phyloP scores from a whole-genome alignment of 306 rosid genomes.

The Crataegus laevigata region DNA sequence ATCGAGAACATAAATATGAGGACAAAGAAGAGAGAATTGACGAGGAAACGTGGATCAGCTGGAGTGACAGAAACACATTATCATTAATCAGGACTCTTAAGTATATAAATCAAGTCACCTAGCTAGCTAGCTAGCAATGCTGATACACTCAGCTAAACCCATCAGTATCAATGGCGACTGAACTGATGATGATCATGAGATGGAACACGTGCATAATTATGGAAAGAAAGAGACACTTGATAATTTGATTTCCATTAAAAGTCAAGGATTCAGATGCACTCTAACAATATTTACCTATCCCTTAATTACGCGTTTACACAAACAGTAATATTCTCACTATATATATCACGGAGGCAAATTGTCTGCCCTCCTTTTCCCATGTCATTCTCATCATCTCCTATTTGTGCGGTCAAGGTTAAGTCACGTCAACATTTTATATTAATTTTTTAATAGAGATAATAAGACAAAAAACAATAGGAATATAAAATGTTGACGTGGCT shows the following conservation, averaged over 20 bases:
- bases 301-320: not conserved
- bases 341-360: no score
- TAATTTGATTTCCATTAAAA: not conserved
- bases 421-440: no score
- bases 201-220: constrained; percentile 16
- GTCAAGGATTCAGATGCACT: not conserved
- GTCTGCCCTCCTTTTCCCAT: no score
- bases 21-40: not conserved
- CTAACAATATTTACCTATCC: not conserved
- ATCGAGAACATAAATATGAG: not conserved
- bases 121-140: not conserved
- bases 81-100: not conserved
- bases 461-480: no score
- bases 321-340: not conserved
- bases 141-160: not conserved
- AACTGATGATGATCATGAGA: not conserved
- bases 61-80: constrained; percentile 1
- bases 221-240: constrained; percentile 2
- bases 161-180: constrained; percentile 7
- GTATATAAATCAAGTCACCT: not conserved
- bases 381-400: no score
- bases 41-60: not conserved
- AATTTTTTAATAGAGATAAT: no score
- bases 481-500: no score
- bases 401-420: no score